Conservation (phyloP, 2,329 filamentous ascomycete genomes). For the Colletotrichum nymphaeae region DNA sequence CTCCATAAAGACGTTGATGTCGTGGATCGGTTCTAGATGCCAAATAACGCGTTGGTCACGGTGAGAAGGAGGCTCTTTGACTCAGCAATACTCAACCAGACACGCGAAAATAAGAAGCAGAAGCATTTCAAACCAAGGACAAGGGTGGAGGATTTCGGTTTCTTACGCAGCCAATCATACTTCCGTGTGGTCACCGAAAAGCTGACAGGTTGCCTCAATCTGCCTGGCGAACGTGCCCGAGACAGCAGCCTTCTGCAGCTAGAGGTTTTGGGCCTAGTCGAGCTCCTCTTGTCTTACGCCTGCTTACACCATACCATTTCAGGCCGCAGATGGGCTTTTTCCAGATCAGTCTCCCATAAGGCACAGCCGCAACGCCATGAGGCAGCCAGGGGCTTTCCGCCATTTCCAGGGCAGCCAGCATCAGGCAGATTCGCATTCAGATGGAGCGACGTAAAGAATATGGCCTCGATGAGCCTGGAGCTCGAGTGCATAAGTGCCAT, state of each 20-base stretch:
- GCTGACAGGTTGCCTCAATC: neutral
- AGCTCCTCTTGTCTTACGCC: neutral
- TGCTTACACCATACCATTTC: neutral
- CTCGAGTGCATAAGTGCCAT: neutral
- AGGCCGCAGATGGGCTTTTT: neutral
- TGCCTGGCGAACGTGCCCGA: neutral
- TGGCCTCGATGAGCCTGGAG: neutral
- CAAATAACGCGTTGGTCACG: neutral
- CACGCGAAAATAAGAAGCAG: neutral
- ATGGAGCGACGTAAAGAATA: neutral
- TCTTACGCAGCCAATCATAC: neutral
- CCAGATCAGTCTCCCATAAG: neutral
- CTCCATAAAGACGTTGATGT: neutral
- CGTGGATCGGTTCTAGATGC: neutral
- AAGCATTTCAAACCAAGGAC: neutral
- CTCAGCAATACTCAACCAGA: neutral
- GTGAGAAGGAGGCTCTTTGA: neutral
- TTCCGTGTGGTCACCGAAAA: neutral
- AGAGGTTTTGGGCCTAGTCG: neutral
- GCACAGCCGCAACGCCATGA: neutral
- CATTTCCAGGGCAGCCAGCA: no score
- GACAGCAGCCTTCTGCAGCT: neutral
- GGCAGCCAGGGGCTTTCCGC: neutral
- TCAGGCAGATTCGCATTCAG: neutral
- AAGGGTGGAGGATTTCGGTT: neutral